phyloP scores from a whole-genome alignment of 805 yeast genomes.

The Ogataea trehalophila region DNA sequence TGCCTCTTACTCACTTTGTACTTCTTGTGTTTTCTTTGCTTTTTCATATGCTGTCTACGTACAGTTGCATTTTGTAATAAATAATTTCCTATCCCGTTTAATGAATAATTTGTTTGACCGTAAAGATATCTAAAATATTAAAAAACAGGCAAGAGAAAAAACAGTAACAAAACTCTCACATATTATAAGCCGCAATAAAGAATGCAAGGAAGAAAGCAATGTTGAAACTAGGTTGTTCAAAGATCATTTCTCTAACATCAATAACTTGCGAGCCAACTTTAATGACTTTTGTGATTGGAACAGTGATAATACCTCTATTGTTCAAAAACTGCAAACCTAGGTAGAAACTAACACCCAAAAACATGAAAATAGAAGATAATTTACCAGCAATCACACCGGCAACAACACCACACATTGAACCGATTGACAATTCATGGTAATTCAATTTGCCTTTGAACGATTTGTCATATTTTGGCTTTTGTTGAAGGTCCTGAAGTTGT shows the following conservation, averaged over 20 bases:
- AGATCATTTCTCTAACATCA: slow-evolving; percentile 46
- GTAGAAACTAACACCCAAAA: slow-evolving; percentile 42
- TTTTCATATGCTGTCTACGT: not conserved
- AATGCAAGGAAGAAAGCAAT: slow-evolving; percentile 50
- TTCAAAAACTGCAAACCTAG: slow-evolving; percentile 49
- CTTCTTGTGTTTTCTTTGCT: too few relatives aligned
- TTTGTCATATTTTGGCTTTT: slow-evolving; percentile 27
- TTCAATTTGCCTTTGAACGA: slow-evolving; percentile 45
- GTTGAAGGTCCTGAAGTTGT: slow-evolving; percentile 12
- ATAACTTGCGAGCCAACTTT: slow-evolving; percentile 35
- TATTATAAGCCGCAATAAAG: slow-evolving; percentile 54
- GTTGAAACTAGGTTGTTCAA: slow-evolving; percentile 60
- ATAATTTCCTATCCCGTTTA: not conserved
- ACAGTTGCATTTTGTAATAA: not conserved
- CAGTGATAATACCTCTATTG: slow-evolving; percentile 45
- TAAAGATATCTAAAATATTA: too few relatives aligned
- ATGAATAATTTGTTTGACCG: too few relatives aligned
- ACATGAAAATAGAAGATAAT: slow-evolving; percentile 48
- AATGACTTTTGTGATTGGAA: slow-evolving; percentile 36
- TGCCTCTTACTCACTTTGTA: too few relatives aligned
- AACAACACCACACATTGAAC: slow-evolving; percentile 57
- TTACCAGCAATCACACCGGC: slow-evolving; percentile 60
- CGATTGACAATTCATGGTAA: slow-evolving; percentile 59
- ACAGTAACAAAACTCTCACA: too few relatives aligned
- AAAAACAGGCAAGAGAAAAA: too few relatives aligned